Conservation (phyloP, 495 filamentous ascomycete genomes). For the Cairneyella variabilis region DNA sequence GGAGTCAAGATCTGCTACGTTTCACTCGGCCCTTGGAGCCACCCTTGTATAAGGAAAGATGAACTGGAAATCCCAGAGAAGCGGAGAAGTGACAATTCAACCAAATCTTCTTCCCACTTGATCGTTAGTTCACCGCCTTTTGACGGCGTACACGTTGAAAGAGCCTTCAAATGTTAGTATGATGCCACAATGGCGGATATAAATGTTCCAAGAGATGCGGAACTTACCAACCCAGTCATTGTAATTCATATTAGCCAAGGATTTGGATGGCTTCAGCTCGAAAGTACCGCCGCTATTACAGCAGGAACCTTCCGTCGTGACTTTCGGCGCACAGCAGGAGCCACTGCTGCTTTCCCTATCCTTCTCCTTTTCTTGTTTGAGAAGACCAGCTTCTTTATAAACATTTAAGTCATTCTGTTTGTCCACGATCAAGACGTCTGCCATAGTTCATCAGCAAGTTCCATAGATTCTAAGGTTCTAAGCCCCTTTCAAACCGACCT, state of each 20-base stretch:
- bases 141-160: slow-evolving; percentile 42
- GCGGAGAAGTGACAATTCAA: too few species aligned
- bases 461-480: too few species aligned
- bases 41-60: too few species aligned
- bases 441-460: too few species aligned
- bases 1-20: too few species aligned
- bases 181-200: slow-evolving; percentile 10
- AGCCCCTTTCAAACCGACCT: slow-evolving; percentile 33
- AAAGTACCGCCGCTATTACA: background rate
- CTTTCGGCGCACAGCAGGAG: slow-evolving; percentile 11
- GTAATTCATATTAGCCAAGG: slow-evolving; percentile 30
- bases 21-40: too few species aligned
- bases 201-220: background rate
- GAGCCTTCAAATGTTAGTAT: slow-evolving; percentile 35
- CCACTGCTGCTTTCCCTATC: slow-evolving; percentile 13
- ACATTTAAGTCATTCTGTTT: slow-evolving; percentile 53
- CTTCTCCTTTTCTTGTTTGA: too few species aligned
- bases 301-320: background rate
- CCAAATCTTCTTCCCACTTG: too few species aligned
- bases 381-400: slow-evolving; percentile 49
- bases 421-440: slow-evolving; percentile 52
- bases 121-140: too few species aligned
- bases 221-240: slow-evolving; percentile 52
- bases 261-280: background rate
- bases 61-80: too few species aligned